Evolutionary conservation across 179 eudicot species (phyloP).

Genomic region (Drosera spatulata): DNA sequence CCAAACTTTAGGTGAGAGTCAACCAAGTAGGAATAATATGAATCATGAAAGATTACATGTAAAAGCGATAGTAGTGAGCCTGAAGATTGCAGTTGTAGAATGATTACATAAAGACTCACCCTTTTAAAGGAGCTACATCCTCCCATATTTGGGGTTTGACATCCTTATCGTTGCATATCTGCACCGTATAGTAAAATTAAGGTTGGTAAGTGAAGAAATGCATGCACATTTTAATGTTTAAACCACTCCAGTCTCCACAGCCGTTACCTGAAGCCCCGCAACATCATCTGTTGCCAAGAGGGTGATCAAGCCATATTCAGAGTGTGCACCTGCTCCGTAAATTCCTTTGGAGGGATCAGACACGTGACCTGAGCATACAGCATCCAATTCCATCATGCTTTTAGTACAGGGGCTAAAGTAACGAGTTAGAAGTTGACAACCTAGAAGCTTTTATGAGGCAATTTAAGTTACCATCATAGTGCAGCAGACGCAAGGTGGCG

Average conservation of each 20-base stretch:
- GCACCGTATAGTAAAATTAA: neutral
- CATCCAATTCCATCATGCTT: neutral
- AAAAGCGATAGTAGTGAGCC: too few relatives aligned
- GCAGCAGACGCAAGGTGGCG: slow-evolving; percentile 62
- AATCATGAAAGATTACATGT: too few relatives aligned
- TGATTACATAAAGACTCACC: neutral
- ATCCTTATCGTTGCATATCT: too few relatives aligned
- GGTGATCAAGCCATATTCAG: slow-evolving; percentile 82
- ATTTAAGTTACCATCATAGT: slow-evolving; percentile 53
- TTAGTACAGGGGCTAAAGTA: neutral
- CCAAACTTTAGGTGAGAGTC: too few relatives aligned
- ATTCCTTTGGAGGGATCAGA: slow-evolving; percentile 77
- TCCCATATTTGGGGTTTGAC: too few relatives aligned
- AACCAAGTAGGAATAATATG: too few relatives aligned
- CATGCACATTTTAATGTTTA: too few relatives aligned
- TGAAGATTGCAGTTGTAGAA: too few relatives aligned
- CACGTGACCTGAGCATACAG: slow-evolving; percentile 30
- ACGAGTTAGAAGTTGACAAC: neutral
- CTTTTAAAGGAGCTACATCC: too few relatives aligned
- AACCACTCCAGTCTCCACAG: slow-evolving; percentile 3
- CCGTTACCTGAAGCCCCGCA: slow-evolving; percentile 70
- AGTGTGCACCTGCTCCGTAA: slow-evolving; percentile 92
- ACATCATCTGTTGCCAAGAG: slow-evolving; percentile 88
- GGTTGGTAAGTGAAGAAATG: neutral
- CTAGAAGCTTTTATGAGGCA: slow-evolving; percentile 1